A percentile compares a stretch with the other conserved stretches of the same genome.
These are phyloP conservation scores for Daedaleopsis nitida DNA, from an alignment of 768 basidiomycete species.

Conservation along the genomic window DNA sequence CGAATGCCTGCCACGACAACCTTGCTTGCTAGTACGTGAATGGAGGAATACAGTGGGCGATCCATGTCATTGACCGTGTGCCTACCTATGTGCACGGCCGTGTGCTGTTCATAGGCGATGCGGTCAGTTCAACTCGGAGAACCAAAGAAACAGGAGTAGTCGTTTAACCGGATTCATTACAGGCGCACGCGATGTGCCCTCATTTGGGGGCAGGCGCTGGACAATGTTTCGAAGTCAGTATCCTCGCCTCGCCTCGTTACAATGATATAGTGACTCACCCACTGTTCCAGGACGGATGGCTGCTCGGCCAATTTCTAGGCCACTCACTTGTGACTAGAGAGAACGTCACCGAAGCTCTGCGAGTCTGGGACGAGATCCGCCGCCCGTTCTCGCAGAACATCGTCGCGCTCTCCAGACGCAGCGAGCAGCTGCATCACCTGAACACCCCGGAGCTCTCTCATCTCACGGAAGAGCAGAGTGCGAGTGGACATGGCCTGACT, in stretches of 20 bases:
- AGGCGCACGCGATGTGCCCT: conserved; percentile 19
- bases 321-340: conserved; percentile 23
- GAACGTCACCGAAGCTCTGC: conserved; percentile 30
- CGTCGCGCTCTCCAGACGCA: conserved; percentile 3
- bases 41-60: conserved; percentile 44
- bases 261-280: not conserved
- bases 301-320: conserved; percentile 32
- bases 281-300: conserved; percentile 27
- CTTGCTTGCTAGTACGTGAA: not conserved
- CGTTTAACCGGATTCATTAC: too few species aligned
- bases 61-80: conserved; percentile 43
- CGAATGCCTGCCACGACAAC: too few species aligned
- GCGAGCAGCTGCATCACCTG: conserved; percentile 30
- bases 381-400: conserved; percentile 32
- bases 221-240: conserved; percentile 20
- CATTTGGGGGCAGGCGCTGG: conserved; percentile 17
- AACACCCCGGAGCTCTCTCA: not conserved
- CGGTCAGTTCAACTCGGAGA: conserved; percentile 34
- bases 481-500: not conserved
- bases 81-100: conserved; percentile 39
- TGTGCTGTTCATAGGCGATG: conserved; percentile 52
- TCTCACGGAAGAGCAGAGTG: not conserved
- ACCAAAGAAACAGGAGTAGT: too few species aligned
- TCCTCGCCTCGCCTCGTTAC: not conserved
- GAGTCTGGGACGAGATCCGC: conserved; percentile 34